Base-by-base conservation (phyloP, 2,329 filamentous ascomycete genomes). In the Talaromyces funiculosus region DNA sequence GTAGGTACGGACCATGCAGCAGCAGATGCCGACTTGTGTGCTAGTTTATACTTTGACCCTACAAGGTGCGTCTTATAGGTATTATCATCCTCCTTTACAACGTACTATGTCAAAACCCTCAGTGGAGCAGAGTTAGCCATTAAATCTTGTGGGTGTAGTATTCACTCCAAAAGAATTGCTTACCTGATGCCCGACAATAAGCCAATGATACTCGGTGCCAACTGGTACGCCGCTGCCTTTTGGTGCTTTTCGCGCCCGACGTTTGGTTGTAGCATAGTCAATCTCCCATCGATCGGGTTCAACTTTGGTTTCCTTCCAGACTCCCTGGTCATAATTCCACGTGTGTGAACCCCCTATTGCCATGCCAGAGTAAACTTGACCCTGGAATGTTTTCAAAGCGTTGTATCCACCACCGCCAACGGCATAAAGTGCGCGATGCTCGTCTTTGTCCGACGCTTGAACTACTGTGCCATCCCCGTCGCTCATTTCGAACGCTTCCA, bases 11-110 rank as follows among this genome's bases (percentile, higher is more conserved):
- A 73, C 73, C 72, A 74, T 4, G 69, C 67, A n/a, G 65, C 66
- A 8, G 68, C 65, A 7, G 64, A 60, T 5, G 64, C 66, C 2
- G 65, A 66, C 54, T 71, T 74, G 54, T 74, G 72, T 31, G 72
- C 72, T 53, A 74, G 64, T 61, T 74, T 75, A 57, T 73, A 74
- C 59, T 74, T 74, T 4, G 70, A 70, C 1, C 72, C 72, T 9
- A 65, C 65, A 10, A 74, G 62, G 54, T 68, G 66, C 9, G 72
- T 73, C 59, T 72, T 69, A 57, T 75, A 74, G 1, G 72, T 72
- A 45, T 74, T 75, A 16, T 71, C 71, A 59, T 74, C 72, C 40
- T 70, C 49, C 57, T 74, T 74, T 54, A 67, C 67, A 31, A 75
- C 72, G 63, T 71, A 66, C 72, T 73, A 40, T 33, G 22, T 20